These are phyloP conservation scores for Globisporangium nagaii DNA, from an alignment of 352 stramenopile species.

Conservation along the genomic window DNA sequence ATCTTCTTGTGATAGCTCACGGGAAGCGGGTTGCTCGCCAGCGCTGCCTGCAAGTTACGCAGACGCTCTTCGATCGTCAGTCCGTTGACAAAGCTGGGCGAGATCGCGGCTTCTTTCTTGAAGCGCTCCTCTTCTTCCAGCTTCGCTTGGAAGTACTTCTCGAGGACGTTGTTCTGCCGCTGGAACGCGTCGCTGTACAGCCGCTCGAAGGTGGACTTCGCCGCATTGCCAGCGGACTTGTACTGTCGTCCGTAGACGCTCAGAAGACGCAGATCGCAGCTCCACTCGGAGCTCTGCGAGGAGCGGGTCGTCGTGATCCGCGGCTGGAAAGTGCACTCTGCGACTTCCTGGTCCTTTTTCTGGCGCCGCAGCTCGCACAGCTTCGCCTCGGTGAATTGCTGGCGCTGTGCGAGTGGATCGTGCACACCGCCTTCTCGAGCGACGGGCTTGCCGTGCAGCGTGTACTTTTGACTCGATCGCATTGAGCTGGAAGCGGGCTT, in stretches of 20 bases:
- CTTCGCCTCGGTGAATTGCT: constrained; percentile 16
- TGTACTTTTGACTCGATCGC: constrained; percentile 11
- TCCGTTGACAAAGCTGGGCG: constrained; percentile 42
- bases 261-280: constrained; percentile 3
- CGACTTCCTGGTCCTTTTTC: constrained; percentile 32
- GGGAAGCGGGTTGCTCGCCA: constrained; percentile 38
- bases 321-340: constrained; percentile 54
- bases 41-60: constrained; percentile 26
- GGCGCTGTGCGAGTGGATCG: constrained; percentile 31
- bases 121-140: constrained; percentile 33
- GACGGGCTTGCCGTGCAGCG: constrained; percentile 29
- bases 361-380: constrained; percentile 26
- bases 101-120: constrained; percentile 33
- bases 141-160: constrained; percentile 32
- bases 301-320: constrained; percentile 11
- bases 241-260: constrained; percentile 1
- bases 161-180: constrained; percentile 37
- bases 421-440: background rate
- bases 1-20: constrained; percentile 54
- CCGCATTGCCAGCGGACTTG: background rate
- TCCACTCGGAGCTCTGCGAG: constrained; percentile 1
- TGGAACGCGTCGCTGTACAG: constrained; percentile 49
- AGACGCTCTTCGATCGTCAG: constrained; percentile 46
- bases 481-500: background rate
- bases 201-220: constrained; percentile 29